These are phyloP conservation scores for Sphaerulina vaccinii DNA, from an alignment of 2,329 filamentous ascomycete species.

Conservation along the genomic window DNA sequence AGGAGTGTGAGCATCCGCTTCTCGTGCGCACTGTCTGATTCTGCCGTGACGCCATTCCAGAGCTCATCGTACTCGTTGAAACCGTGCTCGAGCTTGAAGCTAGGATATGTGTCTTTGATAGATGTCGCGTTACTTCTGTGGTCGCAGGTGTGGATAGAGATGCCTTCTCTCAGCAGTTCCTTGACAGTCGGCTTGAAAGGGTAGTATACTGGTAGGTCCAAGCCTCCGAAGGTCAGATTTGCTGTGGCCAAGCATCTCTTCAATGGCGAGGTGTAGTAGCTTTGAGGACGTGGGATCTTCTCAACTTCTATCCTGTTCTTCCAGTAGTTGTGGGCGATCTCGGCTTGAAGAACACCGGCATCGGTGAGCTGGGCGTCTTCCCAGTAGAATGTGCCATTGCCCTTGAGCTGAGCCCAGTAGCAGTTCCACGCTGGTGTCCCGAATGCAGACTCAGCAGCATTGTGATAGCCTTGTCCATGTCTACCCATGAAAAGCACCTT, in stretches of 20 bases:
- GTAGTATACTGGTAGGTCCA: slow-evolving; percentile 52
- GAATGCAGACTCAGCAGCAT: slow-evolving; percentile 64
- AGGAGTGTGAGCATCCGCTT: slow-evolving; percentile 52
- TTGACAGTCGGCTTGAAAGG: slow-evolving; percentile 62
- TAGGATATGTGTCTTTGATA: slow-evolving; percentile 55
- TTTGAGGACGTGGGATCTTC: slow-evolving; percentile 60
- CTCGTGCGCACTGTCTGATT: slow-evolving; percentile 54
- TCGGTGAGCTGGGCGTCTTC: slow-evolving; percentile 62
- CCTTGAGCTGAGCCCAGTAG: slow-evolving; percentile 64
- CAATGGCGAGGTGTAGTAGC: slow-evolving; percentile 66
- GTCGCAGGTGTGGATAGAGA: slow-evolving; percentile 68
- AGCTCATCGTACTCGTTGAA: slow-evolving; percentile 60
- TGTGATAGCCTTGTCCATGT: slow-evolving; percentile 67
- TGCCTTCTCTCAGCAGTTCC: slow-evolving; percentile 65
- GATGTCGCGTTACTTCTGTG: slow-evolving; percentile 56
- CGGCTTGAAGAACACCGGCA: slow-evolving; percentile 57
- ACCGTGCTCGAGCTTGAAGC: slow-evolving; percentile 57
- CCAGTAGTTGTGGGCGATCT: slow-evolving; percentile 62
- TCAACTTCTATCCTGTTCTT: slow-evolving; percentile 52
- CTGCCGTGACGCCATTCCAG: slow-evolving; percentile 53
- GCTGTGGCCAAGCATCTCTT: slow-evolving; percentile 63
- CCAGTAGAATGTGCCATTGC: slow-evolving; percentile 63
- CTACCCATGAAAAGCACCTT: slow-evolving; percentile 69
- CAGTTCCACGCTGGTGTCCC: slow-evolving; percentile 67
- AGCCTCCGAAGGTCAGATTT: slow-evolving; percentile 58